Percentiles rank a stretch among this genome's conserved stretches.
phyloP scores from a whole-genome alignment of 2,329 filamentous ascomycete genomes.

The Cladorrhinum sp. region DNA sequence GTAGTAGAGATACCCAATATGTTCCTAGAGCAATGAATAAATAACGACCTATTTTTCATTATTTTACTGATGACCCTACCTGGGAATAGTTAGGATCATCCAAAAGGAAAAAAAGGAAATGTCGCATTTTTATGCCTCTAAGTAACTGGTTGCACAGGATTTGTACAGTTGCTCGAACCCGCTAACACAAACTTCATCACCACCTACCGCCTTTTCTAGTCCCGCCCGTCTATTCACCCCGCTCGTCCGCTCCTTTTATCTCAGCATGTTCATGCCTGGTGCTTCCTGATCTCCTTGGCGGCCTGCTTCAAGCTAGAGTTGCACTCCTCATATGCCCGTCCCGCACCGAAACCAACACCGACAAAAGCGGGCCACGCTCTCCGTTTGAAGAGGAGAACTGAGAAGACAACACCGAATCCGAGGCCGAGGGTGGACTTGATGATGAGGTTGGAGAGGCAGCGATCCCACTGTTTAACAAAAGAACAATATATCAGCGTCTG shows the following conservation, averaged over 20 bases:
- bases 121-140: conserved; percentile 22
- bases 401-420: conserved; percentile 97
- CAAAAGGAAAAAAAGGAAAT: conserved; percentile 17
- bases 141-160: conserved; percentile 16
- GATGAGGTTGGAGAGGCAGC: conserved; percentile 93
- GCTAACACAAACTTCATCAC: not conserved
- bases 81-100: not conserved
- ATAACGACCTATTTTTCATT: conserved; percentile 1
- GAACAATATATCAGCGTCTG: not conserved
- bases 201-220: not conserved
- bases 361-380: conserved; percentile 97
- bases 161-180: conserved; percentile 19
- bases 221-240: not conserved
- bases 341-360: conserved; percentile 90
- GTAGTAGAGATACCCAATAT: conserved; percentile 2
- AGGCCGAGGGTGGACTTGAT: conserved; percentile 96
- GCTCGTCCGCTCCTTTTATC: not conserved
- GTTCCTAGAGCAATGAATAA: conserved; percentile 12
- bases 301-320: conserved; percentile 72
- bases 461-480: conserved; percentile 73
- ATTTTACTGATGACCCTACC: not conserved
- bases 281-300: conserved; percentile 46
- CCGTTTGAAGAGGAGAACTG: conserved; percentile 95
- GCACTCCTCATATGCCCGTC: conserved; percentile 97
- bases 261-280: conserved; percentile 13